These are phyloP conservation scores for Metschnikowia kunwiensis DNA, from an alignment of 805 yeast species.

Conservation along the genomic window DNA sequence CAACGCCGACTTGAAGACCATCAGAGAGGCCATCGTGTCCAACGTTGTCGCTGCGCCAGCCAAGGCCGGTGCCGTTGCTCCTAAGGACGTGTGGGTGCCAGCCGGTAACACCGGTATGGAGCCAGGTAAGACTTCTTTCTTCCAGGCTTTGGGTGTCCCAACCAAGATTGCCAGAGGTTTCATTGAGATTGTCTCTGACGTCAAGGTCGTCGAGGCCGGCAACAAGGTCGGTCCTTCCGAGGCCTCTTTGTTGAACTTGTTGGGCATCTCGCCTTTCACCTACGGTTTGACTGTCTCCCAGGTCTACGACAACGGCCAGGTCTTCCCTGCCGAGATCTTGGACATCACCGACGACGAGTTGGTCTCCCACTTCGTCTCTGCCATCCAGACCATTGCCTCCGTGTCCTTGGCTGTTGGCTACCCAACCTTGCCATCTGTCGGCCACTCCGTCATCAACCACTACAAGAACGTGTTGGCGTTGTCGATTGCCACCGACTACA, in stretches of 20 bases:
- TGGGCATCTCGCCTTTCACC: conserved; percentile 99
- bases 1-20: conserved; percentile 85
- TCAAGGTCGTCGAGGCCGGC: conserved; percentile 87
- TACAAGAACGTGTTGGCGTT: conserved; percentile 98
- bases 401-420: conserved; percentile 96
- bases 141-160: conserved; percentile 99
- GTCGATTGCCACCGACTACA: conserved; percentile 97
- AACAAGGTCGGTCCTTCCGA: conserved; percentile 97
- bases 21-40: conserved; percentile 82
- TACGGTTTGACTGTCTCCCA: conserved; percentile 96
- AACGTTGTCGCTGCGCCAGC: conserved; percentile 99
- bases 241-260: conserved; percentile 97
- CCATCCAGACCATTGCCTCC: conserved; percentile 90
- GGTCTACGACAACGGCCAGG: conserved; percentile 98
- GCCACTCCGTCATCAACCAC: conserved; percentile 98
- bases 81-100: conserved; percentile 94
- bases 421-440: conserved; percentile 99
- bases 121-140: conserved; percentile 99
- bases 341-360: conserved; percentile 98
- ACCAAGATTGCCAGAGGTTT: conserved; percentile 99
- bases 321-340: conserved; percentile 93
- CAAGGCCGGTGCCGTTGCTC: conserved; percentile 99
- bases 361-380: conserved; percentile 85
- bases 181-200: conserved; percentile 97
- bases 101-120: conserved; percentile 99